A percentile compares a stretch with the other conserved stretches of the same genome.
These are phyloP conservation scores for Agrocybe chaxingu DNA, from an alignment of 768 basidiomycete species.

Conservation along the genomic window DNA sequence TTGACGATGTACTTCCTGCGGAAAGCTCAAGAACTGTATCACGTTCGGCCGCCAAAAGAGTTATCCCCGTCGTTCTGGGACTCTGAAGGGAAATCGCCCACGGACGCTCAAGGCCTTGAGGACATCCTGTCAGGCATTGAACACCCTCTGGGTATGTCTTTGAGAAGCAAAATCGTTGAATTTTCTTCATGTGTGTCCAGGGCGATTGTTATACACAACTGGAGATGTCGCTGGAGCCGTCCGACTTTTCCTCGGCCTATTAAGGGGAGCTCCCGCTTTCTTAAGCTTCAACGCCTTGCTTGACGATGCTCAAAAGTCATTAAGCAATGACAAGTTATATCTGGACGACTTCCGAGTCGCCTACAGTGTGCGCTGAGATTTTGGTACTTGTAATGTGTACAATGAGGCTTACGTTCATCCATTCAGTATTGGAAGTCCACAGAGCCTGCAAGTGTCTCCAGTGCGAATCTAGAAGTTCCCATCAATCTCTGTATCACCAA, in stretches of 20 bases:
- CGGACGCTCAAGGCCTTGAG: slow-evolving; percentile 46
- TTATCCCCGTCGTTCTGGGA: slow-evolving; percentile 84
- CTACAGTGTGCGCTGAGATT: slow-evolving; percentile 57
- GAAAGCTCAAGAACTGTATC: slow-evolving; percentile 65
- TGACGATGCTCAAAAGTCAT: slow-evolving; percentile 21
- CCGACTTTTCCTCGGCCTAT: slow-evolving; percentile 68
- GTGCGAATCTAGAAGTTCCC: slow-evolving; percentile 55
- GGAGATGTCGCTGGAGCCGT: slow-evolving; percentile 80
- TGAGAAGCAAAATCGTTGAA: too few relatives aligned
- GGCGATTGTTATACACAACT: slow-evolving; percentile 86
- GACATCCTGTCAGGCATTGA: slow-evolving; percentile 72
- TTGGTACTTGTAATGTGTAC: background rate
- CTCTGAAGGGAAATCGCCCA: slow-evolving; percentile 50
- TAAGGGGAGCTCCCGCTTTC: slow-evolving; percentile 42
- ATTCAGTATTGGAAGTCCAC: slow-evolving; percentile 70
- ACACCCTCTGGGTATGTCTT: slow-evolving; percentile 64
- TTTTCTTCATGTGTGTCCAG: slow-evolving; percentile 30
- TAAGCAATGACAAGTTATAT: slow-evolving; percentile 59
- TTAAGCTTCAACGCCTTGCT: slow-evolving; percentile 6
- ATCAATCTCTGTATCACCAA: slow-evolving; percentile 60
- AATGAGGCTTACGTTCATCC: background rate
- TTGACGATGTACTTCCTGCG: slow-evolving; percentile 80
- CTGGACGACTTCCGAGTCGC: slow-evolving; percentile 90
- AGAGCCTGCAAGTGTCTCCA: slow-evolving; percentile 38
- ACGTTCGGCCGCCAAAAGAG: slow-evolving; percentile 43